phyloP scores from a whole-genome alignment of 495 filamentous ascomycete species.

The Penicillium subrubescens region DNA sequence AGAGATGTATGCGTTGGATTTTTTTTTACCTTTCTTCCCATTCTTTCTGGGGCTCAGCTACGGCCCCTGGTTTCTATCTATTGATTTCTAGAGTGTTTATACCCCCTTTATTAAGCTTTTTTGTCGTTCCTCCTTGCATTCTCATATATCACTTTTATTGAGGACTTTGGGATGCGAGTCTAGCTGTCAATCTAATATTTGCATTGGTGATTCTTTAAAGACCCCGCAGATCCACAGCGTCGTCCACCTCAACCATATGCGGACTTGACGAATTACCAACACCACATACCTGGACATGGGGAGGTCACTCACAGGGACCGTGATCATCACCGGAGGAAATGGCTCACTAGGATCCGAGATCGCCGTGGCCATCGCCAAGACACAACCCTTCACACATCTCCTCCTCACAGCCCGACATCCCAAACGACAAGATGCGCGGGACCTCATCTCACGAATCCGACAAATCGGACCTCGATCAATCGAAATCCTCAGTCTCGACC shows the following conservation, averaged over 20 bases:
- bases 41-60: conserved; percentile 4
- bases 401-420: conserved; percentile 41
- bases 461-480: conserved; percentile 44
- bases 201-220: background rate
- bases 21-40: background rate
- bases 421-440: conserved; percentile 32
- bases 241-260: background rate
- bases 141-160: background rate
- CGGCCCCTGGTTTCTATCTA: background rate
- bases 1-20: background rate
- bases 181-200: background rate
- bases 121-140: background rate
- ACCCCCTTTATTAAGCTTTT: background rate
- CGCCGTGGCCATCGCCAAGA: conserved; percentile 42
- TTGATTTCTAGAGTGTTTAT: background rate
- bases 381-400: conserved; percentile 42
- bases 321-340: conserved; percentile 47
- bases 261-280: background rate
- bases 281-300: conserved; percentile 27
- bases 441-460: conserved; percentile 34
- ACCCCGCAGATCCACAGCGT: background rate
- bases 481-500: conserved; percentile 38
- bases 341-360: conserved; percentile 43
- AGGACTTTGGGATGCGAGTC: background rate
- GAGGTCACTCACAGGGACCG: conserved; percentile 42